These are phyloP conservation scores for Euphrasia arctica DNA, from an alignment of 305 asterid species.

Conservation along the genomic window DNA sequence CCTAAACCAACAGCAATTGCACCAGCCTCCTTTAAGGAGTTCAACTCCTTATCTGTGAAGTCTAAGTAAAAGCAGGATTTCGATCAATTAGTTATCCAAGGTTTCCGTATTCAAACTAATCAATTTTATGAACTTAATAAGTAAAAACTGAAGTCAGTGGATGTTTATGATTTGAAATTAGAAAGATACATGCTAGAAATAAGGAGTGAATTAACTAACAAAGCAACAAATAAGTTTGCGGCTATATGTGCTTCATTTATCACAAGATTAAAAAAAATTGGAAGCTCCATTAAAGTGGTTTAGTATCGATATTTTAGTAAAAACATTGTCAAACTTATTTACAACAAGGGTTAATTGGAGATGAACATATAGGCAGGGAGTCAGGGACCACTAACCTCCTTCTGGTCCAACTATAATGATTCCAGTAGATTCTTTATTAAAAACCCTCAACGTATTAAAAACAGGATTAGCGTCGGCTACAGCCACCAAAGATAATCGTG, in stretches of 20 bases:
- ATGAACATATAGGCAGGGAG: too few species aligned
- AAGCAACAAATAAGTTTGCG: neutral
- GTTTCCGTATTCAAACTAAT: slow-evolving; percentile 1
- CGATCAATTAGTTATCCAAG: slow-evolving; percentile 8
- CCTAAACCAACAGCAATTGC: slow-evolving; percentile 82
- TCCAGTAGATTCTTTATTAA: slow-evolving; percentile 50
- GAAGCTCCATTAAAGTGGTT: neutral
- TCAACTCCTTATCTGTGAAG: slow-evolving; percentile 69
- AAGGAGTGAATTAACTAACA: neutral
- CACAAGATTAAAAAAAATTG: neutral
- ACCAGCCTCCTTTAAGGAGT: slow-evolving; percentile 63
- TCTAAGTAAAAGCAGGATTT: slow-evolving; percentile 37
- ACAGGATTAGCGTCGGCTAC: slow-evolving; percentile 78
- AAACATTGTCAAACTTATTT: slow-evolving; percentile 5
- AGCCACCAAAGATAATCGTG: slow-evolving; percentile 75
- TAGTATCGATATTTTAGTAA: neutral
- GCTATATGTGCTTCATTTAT: slow-evolving; percentile 10
- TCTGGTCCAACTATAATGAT: slow-evolving; percentile 86
- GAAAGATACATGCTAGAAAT: neutral
- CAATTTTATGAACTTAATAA: neutral
- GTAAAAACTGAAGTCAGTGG: neutral
- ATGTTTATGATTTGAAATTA: neutral
- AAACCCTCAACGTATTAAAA: slow-evolving; percentile 47
- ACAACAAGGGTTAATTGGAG: slow-evolving; percentile 10
- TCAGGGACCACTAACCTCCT: slow-evolving; percentile 59